Evolutionary conservation across 306 rosid genomes (phyloP), one percentile per base, ranked within the genome.

Genomic region (Macrotyloma uniflorum): DNA sequence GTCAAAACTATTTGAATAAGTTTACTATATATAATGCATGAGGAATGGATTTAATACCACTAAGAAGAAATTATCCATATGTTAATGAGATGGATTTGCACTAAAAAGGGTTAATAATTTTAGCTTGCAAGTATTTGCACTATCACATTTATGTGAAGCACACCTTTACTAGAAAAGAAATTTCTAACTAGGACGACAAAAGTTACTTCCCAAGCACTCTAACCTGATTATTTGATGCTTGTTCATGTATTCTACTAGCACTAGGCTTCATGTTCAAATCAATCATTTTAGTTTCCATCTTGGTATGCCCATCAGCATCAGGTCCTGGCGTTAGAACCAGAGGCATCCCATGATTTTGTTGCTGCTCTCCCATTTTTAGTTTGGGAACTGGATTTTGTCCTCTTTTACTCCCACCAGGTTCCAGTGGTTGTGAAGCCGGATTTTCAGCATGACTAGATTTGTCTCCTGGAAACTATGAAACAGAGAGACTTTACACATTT

Each of bases 251-350:
- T 85, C 91, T 87, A 30, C 88, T 90, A 84, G 99, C 86, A 30
- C 88, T 90, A 84, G 99, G 99, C 87, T 93, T 87, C 83, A 93
- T 88, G 84, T 95, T 95, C 86, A 95, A 86, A 83, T 95, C 99
- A 72, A 95, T 88, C 97, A 95, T 83, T 78, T 95, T 85, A n/a
- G 72, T 89, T 33, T 93, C 91, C 84, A 86, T 85, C 90, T 86
- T 86, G 74, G 86, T 50, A 72, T 89, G 89, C 3, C 93, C 91
- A 81, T 85, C 93, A 57, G 83, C 88, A 79, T 87, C 80, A 49
- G 89, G 70, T 68, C 88, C 96, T 72, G 79, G 76, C 30, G 47
- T 33, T 13, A 82, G 68, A 83, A 66, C 67, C 66, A 84, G 74
- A 45, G 89, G 88, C 58, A 80, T 83, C 84, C 83, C 83, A 16